phyloP scores from a whole-genome alignment of 805 yeast species.

The Candida maris region DNA sequence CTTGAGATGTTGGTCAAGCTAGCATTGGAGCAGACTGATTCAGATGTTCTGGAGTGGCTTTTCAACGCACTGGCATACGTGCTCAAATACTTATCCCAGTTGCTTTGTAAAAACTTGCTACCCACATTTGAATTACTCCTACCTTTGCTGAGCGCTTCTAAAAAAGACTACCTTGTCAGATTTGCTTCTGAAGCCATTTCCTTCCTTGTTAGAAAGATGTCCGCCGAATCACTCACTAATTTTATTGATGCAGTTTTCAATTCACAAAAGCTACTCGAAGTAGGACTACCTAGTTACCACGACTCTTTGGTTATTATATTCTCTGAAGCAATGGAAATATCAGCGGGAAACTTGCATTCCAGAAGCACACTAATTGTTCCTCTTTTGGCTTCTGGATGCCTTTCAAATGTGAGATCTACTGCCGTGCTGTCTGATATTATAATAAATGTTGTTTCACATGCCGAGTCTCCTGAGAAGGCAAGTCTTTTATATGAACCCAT shows the following conservation, averaged over 20 bases:
- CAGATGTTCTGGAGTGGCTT: constrained; percentile 72
- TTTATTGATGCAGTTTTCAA: constrained; percentile 43
- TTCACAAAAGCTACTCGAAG: constrained; percentile 28
- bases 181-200: constrained; percentile 91
- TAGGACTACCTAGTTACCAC: constrained; percentile 43
- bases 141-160: constrained; percentile 58
- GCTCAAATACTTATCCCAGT: constrained; percentile 78
- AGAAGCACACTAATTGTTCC: constrained; percentile 53
- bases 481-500: constrained; percentile 39
- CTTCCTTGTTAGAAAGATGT: constrained; percentile 70
- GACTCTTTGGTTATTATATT: constrained; percentile 58
- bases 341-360: constrained; percentile 72
- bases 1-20: constrained; percentile 49
- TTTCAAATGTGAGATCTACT: constrained; percentile 25
- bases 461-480: constrained; percentile 44
- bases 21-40: constrained; percentile 46
- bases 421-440: constrained; percentile 58
- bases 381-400: constrained; percentile 25
- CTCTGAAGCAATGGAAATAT: constrained; percentile 70
- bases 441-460: constrained; percentile 50
- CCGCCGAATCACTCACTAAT: constrained; percentile 39
- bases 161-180: constrained; percentile 63
- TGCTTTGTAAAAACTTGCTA: constrained; percentile 55
- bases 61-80: constrained; percentile 83
- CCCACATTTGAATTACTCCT: constrained; percentile 66